These are phyloP conservation scores for Ceratonia siliqua DNA, from an alignment of 306 rosid species.

Conservation along the genomic window DNA sequence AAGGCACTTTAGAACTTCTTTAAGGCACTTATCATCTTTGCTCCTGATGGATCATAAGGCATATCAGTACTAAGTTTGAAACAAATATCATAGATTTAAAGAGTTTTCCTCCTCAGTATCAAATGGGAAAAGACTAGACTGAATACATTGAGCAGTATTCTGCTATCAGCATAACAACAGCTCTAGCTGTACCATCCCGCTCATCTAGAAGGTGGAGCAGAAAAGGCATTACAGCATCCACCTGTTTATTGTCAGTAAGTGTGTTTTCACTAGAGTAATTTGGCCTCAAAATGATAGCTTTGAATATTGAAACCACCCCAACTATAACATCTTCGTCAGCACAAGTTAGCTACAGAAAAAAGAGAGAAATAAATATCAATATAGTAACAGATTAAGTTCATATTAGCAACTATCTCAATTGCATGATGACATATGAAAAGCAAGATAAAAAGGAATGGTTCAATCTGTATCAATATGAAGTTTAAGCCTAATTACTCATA, in stretches of 20 bases:
- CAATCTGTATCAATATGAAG: not conserved
- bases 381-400: not conserved
- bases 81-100: conserved; percentile 5
- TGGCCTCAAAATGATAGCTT: conserved; percentile 70
- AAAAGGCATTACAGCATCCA: conserved; percentile 58
- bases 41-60: conserved; percentile 57
- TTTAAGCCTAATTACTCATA: not conserved
- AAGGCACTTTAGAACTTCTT: conserved; percentile 74
- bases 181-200: conserved; percentile 77
- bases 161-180: conserved; percentile 79
- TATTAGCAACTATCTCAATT: not conserved
- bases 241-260: conserved; percentile 46
- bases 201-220: conserved; percentile 81
- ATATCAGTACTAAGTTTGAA: conserved; percentile 36
- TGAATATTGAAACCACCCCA: conserved; percentile 70
- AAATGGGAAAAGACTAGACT: conserved; percentile 35
- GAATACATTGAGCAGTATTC: conserved; percentile 79
- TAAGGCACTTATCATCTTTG: conserved; percentile 55
- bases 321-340: conserved; percentile 67
- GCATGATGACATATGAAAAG: not conserved
- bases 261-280: conserved; percentile 50
- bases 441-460: not conserved
- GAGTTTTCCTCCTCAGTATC: conserved; percentile 3
- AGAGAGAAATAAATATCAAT: conserved; percentile 18
- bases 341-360: conserved; percentile 66